Evolutionary conservation across 2,329 filamentous ascomycete species (phyloP), one percentile per base, ranked within the genome.

Genomic region (Neonectria faginata): DNA sequence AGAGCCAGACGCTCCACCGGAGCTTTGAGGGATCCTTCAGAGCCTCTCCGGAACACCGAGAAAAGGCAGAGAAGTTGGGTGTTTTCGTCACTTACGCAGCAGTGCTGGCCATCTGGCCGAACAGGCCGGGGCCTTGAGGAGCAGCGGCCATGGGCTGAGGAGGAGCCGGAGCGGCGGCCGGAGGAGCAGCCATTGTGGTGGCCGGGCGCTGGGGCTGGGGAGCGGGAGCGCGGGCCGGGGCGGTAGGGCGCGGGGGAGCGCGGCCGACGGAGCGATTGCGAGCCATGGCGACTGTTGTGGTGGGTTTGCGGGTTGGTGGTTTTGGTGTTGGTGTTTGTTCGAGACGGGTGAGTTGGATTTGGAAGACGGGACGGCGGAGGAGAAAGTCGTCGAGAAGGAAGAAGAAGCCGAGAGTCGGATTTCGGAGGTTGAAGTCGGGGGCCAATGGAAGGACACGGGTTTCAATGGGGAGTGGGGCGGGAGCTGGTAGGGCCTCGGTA

Each of bases 71-170:
- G 31, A 14, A 20, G 55, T 59, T 55, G 48, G 20, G 18, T 14
- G 16, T 7, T 22, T 47, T 22, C 10, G 5, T 10, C n/a, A 90
- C 94, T 84, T 91, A 98, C 95, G 96, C 96, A 80, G 96, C 96
- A 62, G 96, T 99, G 78, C 91, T 94, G 71, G 96, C 96, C 92
- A 99, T 97, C 86, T 98, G 93, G 64, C 93, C 95, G 73, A 99
- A 93, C 11, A 99, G 86, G 69, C 96, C 95, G 5, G 93, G 90
- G 29, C 94, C 92, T 70, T 91, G 86, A 58, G 80, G 52, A 82
- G 79, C 58, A 81, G 70, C 55, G 55, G 36, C 53, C 22, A 57
- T 60, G 57, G 62, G 62, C 60, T 54, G 60, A 3, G 41, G 60
- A 29, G 60, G 60, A 51, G 65, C 79, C 51, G 84, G 79, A 27